Evolutionary conservation across 2,329 filamentous ascomycete genomes (phyloP).

Genomic region (Fusarium haematococcum): DNA sequence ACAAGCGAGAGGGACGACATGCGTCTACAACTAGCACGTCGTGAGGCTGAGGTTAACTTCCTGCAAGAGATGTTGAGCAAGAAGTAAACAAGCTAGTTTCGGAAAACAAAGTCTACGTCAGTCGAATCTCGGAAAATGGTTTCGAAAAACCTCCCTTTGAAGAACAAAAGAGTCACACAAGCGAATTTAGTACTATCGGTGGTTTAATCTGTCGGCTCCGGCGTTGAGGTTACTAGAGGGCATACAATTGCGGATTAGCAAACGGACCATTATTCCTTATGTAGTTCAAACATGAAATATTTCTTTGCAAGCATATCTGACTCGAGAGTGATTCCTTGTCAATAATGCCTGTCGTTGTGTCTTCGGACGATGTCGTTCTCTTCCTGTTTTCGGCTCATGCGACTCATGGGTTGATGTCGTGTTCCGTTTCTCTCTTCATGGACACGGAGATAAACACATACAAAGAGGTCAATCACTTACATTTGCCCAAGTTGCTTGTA

Average conservation of each 20-base stretch:
- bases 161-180: not conserved
- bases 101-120: not conserved
- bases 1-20: slow-evolving; percentile 73
- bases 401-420: slow-evolving; percentile 42
- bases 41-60: slow-evolving; percentile 74
- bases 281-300: not conserved
- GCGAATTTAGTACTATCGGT: not conserved
- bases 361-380: slow-evolving; percentile 32
- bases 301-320: not conserved
- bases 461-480: not conserved
- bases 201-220: slow-evolving; percentile 9
- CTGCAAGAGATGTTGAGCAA: slow-evolving; percentile 63
- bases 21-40: slow-evolving; percentile 70
- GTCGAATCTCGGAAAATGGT: not conserved
- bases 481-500: not conserved
- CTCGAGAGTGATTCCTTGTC: no score
- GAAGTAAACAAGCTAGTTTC: slow-evolving; percentile 24
- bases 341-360: not conserved
- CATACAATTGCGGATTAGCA: slow-evolving; percentile 22
- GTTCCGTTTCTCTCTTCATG: slow-evolving; percentile 44
- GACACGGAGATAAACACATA: not conserved
- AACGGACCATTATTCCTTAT: not conserved
- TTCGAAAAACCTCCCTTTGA: not conserved
- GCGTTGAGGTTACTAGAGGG: slow-evolving; percentile 26
- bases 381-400: slow-evolving; percentile 21